Evolutionary conservation across 176 grass and related monocot genomes (phyloP).

Genomic region (Bothriochloa decipiens): DNA sequence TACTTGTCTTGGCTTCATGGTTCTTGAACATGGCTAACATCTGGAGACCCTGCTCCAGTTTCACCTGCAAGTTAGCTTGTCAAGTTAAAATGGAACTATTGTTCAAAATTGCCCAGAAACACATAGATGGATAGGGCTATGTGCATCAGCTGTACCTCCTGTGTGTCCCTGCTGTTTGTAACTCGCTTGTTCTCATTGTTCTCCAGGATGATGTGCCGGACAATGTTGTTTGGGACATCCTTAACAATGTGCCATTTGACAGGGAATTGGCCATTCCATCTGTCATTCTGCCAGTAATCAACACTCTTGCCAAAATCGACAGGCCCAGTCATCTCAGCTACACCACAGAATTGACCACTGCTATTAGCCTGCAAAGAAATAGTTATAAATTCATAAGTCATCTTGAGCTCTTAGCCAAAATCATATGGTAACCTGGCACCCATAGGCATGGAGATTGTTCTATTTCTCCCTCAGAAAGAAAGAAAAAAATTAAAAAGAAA

Average conservation of each 20-base stretch:
- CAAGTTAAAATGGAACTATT: background rate
- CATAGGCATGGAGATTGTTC: background rate
- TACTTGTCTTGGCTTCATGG: conserved; percentile 52
- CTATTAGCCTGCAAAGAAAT: conserved; percentile 56
- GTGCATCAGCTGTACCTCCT: conserved; percentile 53
- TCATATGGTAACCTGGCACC: background rate
- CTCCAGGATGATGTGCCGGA: conserved; percentile 67
- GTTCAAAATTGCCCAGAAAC: background rate
- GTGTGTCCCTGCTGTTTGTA: conserved; percentile 69
- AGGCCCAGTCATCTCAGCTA: conserved; percentile 71
- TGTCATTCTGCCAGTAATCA: conserved; percentile 67
- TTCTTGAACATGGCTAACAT: conserved; percentile 75
- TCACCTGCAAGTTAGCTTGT: conserved; percentile 52
- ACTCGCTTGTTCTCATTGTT: conserved; percentile 72
- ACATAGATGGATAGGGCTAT: background rate
- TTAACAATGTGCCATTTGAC: conserved; percentile 80
- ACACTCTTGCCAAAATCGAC: conserved; percentile 69
- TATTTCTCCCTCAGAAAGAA: background rate
- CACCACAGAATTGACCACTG: conserved; percentile 62
- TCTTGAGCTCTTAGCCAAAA: background rate
- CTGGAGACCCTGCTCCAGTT: conserved; percentile 74
- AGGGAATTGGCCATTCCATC: conserved; percentile 70
- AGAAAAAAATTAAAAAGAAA: background rate
- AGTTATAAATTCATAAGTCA: background rate
- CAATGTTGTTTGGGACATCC: conserved; percentile 61